phyloP scores from a whole-genome alignment of 768 basidiomycete species.

The Steccherinum ochraceum region DNA sequence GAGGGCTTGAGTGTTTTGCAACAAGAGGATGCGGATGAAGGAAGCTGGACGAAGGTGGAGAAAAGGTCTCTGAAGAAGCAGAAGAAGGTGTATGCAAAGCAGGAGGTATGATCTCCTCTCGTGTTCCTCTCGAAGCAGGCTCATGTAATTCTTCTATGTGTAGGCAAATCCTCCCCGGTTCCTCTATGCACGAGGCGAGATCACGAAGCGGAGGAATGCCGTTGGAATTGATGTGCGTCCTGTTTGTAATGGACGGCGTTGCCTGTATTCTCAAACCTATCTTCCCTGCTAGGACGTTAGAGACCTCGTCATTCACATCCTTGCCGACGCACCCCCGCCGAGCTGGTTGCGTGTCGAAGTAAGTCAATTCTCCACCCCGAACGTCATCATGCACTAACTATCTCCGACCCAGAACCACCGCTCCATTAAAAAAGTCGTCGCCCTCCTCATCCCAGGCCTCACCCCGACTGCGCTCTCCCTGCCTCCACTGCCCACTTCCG shows the following conservation, averaged over 20 bases:
- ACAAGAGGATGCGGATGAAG: slow-evolving; percentile 9
- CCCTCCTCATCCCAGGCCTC: slow-evolving; percentile 82
- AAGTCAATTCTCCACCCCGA: slow-evolving; percentile 13
- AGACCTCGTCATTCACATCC: slow-evolving; percentile 76
- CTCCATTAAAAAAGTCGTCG: slow-evolving; percentile 71
- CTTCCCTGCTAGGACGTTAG: slow-evolving; percentile 63
- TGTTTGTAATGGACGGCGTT: neutral
- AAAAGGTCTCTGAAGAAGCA: slow-evolving; percentile 67
- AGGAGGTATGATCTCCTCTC: slow-evolving; percentile 46
- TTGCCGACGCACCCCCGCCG: slow-evolving; percentile 77
- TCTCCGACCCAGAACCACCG: slow-evolving; percentile 53
- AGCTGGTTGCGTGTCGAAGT: slow-evolving; percentile 87
- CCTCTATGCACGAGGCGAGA: slow-evolving; percentile 76
- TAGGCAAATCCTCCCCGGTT: slow-evolving; percentile 63
- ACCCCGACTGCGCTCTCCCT: slow-evolving; percentile 68
- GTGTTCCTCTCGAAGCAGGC: slow-evolving; percentile 3
- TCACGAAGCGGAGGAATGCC: slow-evolving; percentile 63
- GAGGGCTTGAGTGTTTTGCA: slow-evolving; percentile 5
- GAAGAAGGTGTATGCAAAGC: slow-evolving; percentile 49
- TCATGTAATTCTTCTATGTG: slow-evolving; percentile 10
- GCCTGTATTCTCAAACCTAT: neutral
- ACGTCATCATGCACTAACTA: neutral
- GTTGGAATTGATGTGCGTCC: slow-evolving; percentile 73
- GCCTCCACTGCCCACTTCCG: slow-evolving; percentile 63
- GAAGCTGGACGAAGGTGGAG: slow-evolving; percentile 65